phyloP scores from a whole-genome alignment of 768 basidiomycete genomes.

The Polyporus arcularius region DNA sequence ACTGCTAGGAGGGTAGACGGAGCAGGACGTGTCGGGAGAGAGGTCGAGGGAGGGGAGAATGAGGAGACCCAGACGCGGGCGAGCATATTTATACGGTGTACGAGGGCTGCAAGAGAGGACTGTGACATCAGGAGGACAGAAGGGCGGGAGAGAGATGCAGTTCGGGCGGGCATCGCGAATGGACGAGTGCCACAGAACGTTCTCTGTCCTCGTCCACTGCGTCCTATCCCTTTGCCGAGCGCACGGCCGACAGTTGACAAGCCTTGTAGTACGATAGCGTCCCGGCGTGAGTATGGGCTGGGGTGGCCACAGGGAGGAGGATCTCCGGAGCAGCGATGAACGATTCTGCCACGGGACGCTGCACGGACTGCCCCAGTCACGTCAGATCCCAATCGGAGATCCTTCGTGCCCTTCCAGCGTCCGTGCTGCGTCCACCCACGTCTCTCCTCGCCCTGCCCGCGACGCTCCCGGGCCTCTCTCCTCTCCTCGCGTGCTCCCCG shows the following conservation, averaged over 20 bases:
- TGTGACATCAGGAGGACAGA: neutral
- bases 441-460: too few relatives aligned
- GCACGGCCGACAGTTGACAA: constrained; percentile 1
- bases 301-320: neutral
- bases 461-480: too few relatives aligned
- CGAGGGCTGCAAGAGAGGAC: neutral
- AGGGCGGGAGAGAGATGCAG: neutral
- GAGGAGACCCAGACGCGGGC: too few relatives aligned
- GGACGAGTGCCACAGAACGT: neutral
- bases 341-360: neutral
- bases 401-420: too few relatives aligned
- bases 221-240: too few relatives aligned
- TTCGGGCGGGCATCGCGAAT: neutral
- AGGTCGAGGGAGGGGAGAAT: too few relatives aligned
- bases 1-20: too few relatives aligned
- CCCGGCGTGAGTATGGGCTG: too few relatives aligned
- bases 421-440: too few relatives aligned
- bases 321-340: neutral
- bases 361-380: neutral
- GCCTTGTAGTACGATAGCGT: neutral
- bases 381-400: neutral
- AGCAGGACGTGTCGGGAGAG: too few relatives aligned
- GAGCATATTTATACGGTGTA: too few relatives aligned
- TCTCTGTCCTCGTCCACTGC: neutral
- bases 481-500: too few relatives aligned